A percentile compares a stretch with the other conserved stretches of the same genome.
phyloP scores from a whole-genome alignment of 352 stramenopile genomes.

The Phytophthora foliorum region DNA sequence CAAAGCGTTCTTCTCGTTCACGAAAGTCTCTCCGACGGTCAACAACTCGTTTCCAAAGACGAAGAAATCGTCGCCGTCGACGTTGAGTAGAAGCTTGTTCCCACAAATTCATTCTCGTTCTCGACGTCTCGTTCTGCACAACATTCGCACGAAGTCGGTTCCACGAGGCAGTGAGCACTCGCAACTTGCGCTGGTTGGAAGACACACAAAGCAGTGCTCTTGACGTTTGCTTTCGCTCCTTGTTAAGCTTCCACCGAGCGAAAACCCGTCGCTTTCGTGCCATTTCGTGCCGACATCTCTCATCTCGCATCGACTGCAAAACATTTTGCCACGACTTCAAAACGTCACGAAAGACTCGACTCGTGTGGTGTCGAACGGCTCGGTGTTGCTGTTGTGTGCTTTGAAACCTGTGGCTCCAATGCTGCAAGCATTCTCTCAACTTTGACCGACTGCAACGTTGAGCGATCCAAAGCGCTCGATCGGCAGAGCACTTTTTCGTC shows the following conservation, averaged over 20 bases:
- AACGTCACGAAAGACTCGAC: constrained; percentile 3
- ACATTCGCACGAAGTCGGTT: constrained; percentile 16
- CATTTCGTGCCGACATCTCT: constrained; percentile 13
- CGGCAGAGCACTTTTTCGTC: constrained; percentile 29
- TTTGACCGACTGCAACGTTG: constrained; percentile 34
- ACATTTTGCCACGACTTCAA: constrained; percentile 19
- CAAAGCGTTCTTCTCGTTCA: constrained; percentile 23
- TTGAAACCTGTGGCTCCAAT: constrained; percentile 37
- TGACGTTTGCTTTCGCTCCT: constrained; percentile 18
- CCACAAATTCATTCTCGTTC: constrained; percentile 18
- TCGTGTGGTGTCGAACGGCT: background rate
- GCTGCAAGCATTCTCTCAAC: constrained; percentile 24
- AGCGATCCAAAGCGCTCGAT: constrained; percentile 51
- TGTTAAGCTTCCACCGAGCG: constrained; percentile 14
- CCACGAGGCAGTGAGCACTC: constrained; percentile 17
- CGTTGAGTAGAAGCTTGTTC: background rate
- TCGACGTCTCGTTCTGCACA: background rate
- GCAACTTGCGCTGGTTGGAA: constrained; percentile 13
- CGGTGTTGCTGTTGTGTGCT: constrained; percentile 7
- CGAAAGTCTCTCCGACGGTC: constrained; percentile 7
- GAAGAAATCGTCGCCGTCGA: constrained; percentile 2
- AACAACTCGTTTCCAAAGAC: constrained; percentile 13
- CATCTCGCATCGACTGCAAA: background rate
- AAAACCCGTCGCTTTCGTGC: constrained; percentile 20
- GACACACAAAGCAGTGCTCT: constrained; percentile 26